Percentiles rank a stretch among this genome's conserved stretches.
phyloP scores from a whole-genome alignment of 345 rosid genomes.

The Mercurialis annua region DNA sequence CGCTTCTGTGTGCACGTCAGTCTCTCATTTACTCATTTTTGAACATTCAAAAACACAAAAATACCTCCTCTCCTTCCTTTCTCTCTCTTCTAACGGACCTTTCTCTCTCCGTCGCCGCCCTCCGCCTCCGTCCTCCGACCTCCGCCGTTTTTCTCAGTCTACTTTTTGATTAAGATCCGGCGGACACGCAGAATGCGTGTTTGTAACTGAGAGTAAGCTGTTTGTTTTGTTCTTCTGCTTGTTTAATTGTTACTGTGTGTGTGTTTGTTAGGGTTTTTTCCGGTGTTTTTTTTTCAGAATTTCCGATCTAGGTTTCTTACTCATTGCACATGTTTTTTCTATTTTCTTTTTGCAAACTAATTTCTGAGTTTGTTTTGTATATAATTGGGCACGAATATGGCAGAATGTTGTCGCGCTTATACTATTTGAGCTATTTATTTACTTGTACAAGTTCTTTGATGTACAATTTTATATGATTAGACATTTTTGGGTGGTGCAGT shows the following conservation, averaged over 20 bases:
- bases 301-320: constrained; percentile 31
- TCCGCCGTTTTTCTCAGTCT: constrained; percentile 7
- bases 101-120: no score
- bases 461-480: constrained; percentile 8
- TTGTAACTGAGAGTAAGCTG: background rate
- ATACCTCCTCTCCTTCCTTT: constrained; percentile 14
- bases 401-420: no score
- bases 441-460: background rate
- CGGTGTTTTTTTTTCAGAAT: constrained; percentile 6
- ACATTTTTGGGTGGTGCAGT: constrained; percentile 35
- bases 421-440: background rate
- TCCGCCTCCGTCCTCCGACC: background rate
- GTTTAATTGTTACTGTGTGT: background rate
- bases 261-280: background rate
- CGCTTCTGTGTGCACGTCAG: constrained; percentile 26
- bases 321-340: background rate
- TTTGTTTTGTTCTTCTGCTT: background rate
- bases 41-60: constrained; percentile 59
- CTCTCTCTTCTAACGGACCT: constrained; percentile 14
- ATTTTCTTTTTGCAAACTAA: background rate
- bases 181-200: background rate
- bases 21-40: constrained; percentile 37
- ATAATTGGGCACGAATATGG: no score
- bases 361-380: no score
- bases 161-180: constrained; percentile 27